These are phyloP conservation scores for Alternaria longipes DNA, from an alignment of 2,329 filamentous ascomycete genomes.

Conservation along the genomic window DNA sequence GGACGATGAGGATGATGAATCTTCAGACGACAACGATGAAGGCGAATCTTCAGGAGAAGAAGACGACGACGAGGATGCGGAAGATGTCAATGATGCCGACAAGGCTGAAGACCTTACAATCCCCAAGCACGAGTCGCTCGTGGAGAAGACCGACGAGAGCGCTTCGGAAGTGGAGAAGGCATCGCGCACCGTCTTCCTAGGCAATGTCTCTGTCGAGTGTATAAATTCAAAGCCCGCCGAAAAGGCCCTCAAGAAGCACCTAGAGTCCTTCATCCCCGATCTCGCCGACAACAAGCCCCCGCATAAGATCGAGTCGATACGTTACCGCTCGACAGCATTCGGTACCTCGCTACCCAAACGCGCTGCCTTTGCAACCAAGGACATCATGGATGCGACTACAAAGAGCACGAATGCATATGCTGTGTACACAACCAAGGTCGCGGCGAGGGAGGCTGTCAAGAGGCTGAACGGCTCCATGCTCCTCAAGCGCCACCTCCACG, in stretches of 20 bases:
- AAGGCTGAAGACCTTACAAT: constrained; percentile 60
- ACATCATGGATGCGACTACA: constrained; percentile 89
- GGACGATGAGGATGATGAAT: constrained; percentile 23
- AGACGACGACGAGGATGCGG: neutral
- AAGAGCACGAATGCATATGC: constrained; percentile 94
- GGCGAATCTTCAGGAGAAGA: constrained; percentile 41
- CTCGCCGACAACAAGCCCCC: constrained; percentile 58
- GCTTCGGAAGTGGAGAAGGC: constrained; percentile 80
- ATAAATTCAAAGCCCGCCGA: constrained; percentile 84
- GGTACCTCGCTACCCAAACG: constrained; percentile 85
- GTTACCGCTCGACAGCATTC: constrained; percentile 94
- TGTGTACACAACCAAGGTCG: constrained; percentile 80
- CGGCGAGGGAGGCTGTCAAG: constrained; percentile 78
- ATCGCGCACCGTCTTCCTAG: constrained; percentile 87
- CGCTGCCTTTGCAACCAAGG: constrained; percentile 91
- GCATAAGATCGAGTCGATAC: constrained; percentile 86
- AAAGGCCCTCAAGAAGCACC: constrained; percentile 78
- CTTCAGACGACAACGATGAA: constrained; percentile 39
- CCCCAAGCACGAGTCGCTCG: constrained; percentile 61
- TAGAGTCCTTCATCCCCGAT: constrained; percentile 75
- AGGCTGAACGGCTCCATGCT: constrained; percentile 85
- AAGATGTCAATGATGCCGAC: constrained; percentile 33
- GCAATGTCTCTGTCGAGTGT: constrained; percentile 85
- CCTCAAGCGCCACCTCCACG: constrained; percentile 86
- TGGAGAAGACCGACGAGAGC: constrained; percentile 50